Evolutionary conservation across 1,139 yeast species (phyloP).

Genomic region (Debaryomyces nepalensis): DNA sequence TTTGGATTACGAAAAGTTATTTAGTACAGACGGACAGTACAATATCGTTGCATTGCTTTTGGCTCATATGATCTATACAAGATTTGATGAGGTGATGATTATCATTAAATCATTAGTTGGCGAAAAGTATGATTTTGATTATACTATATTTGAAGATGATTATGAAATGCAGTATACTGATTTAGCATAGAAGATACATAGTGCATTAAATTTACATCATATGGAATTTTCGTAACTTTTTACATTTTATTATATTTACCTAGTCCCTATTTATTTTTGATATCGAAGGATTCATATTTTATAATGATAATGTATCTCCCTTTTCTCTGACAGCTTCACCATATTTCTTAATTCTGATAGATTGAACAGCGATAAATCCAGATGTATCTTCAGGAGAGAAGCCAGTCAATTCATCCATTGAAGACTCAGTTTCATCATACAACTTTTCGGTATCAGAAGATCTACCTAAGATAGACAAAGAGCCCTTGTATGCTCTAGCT

Average conservation of each 20-base stretch:
- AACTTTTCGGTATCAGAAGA: slow-evolving; percentile 93
- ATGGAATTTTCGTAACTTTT: neutral
- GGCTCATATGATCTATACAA: slow-evolving; percentile 38
- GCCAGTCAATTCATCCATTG: slow-evolving; percentile 98
- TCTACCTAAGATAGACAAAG: slow-evolving; percentile 84
- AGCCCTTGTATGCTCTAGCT: slow-evolving; percentile 92
- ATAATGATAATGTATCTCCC: slow-evolving; percentile 55
- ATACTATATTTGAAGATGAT: slow-evolving; percentile 7
- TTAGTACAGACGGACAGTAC: slow-evolving; percentile 40
- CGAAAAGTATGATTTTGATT: slow-evolving; percentile 28
- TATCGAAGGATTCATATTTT: slow-evolving; percentile 18
- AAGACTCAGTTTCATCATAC: slow-evolving; percentile 96
- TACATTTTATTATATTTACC: slow-evolving; percentile 7
- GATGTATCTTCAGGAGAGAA: slow-evolving; percentile 96
- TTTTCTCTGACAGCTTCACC: slow-evolving; percentile 93
- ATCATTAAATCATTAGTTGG: slow-evolving; percentile 42
- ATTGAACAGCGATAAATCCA: slow-evolving; percentile 97
- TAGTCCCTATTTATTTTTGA: slow-evolving; percentile 1
- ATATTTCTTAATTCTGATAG: slow-evolving; percentile 96
- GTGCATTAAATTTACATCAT: neutral
- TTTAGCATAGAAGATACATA: neutral
- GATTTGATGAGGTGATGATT: slow-evolving; percentile 37
- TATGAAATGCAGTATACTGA: neutral
- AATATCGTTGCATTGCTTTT: slow-evolving; percentile 35
- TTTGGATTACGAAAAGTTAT: slow-evolving; percentile 33